These are phyloP conservation scores for Chalciporus sphaerocephalus DNA, from an alignment of 768 basidiomycete genomes.

Conservation along the genomic window DNA sequence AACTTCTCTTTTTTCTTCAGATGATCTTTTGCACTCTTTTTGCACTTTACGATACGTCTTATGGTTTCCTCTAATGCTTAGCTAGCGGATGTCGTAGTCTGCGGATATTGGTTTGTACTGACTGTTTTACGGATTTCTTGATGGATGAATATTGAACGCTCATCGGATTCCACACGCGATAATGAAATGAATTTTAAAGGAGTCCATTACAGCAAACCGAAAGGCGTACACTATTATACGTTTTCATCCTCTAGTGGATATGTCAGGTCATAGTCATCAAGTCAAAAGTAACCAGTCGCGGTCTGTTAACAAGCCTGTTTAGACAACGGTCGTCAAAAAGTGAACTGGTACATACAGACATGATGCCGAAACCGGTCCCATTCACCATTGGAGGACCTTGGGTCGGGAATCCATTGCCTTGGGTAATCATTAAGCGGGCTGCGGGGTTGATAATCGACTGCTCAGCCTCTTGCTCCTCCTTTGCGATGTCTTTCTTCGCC, in stretches of 20 bases:
- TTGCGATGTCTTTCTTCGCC: conserved; percentile 79
- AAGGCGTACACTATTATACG: conserved; percentile 26
- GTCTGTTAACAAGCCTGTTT: conserved; percentile 32
- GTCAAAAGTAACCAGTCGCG: conserved; percentile 60
- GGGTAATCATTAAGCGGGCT: conserved; percentile 61
- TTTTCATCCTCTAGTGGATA: conserved; percentile 10
- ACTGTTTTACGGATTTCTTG: conserved; percentile 15
- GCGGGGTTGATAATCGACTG: conserved; percentile 85
- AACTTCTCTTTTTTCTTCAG: conserved; percentile 20
- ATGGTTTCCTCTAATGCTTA: conserved; percentile 19
- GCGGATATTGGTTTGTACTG: not conserved
- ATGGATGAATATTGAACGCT: not conserved
- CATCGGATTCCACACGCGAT: not conserved
- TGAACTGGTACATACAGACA: conserved; percentile 48
- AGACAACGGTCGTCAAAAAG: not conserved
- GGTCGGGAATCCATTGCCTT: conserved; percentile 63
- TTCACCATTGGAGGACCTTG: conserved; percentile 61
- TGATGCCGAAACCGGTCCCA: conserved; percentile 49
- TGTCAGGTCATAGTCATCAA: not conserved
- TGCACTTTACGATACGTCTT: conserved; percentile 11
- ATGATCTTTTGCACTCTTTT: conserved; percentile 3
- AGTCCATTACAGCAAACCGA: conserved; percentile 26
- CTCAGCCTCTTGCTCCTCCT: conserved; percentile 85
- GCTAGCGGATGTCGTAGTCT: not conserved
- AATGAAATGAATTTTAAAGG: conserved; percentile 4